Base-by-base conservation (phyloP, 352 stramenopile genomes). In the Plasmopara halstedii region DNA sequence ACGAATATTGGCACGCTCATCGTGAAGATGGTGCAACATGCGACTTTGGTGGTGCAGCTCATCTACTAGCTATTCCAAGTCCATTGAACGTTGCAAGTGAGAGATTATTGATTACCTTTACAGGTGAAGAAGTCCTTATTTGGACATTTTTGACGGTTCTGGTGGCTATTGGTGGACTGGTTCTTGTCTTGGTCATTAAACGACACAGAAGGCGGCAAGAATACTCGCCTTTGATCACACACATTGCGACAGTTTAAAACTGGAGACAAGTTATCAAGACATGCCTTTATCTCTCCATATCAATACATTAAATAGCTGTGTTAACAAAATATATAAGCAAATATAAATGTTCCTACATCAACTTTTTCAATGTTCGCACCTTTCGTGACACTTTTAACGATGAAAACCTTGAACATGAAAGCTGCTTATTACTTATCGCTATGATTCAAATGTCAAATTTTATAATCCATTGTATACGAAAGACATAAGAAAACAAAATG, bases 1-100 rank as follows among this genome's bases (percentile, higher is more conserved):
- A 88, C 47, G 57, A 73, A 46, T 88, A 85, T 49, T 88, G 76
- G 76, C 76, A 88, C 38, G 38, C 57, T 2, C 46, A 83, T 42
- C 76, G 76, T 29, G 54, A 76, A 45, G 67, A 70, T 32, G 76
- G 76, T 21, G 73, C 73, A 15, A 88, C 76, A 38, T 88, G 76
- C 58, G 76, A 85, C 63, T 88, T 88, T 46, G 70, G 76, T 10
- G 76, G 73, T 9, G 66, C 73, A 1, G 76, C 70, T 2, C 76
- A 88, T 50, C 44, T 88, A 45, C 42, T 85, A 18, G 49, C 53
- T 13, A 58, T 62, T 22, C 41, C 46, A 9, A 66, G 32, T 42
- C 51, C 42, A 21, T 58, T 41, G 3, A 59, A 29, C 17, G 53
- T 56, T 17, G 40, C 29, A 33, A 46, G 39, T n/a, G 46, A 58